A percentile compares a stretch with the other conserved stretches of the same genome.
phyloP scores from a whole-genome alignment of 345 rosid species.

The Angophora floribunda region DNA sequence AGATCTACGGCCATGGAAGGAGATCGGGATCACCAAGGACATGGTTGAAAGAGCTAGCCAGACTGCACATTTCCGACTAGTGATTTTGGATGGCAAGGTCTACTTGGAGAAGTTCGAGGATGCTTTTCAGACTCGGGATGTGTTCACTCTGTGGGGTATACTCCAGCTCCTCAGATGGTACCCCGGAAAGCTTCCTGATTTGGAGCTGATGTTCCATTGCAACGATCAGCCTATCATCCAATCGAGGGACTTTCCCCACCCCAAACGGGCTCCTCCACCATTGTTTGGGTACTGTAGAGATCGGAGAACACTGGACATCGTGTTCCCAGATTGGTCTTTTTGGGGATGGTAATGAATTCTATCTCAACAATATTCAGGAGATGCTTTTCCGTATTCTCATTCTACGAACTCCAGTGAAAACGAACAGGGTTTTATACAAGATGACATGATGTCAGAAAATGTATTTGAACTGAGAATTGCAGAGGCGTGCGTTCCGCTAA shows the following conservation, averaged over 20 bases:
- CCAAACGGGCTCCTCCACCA: conserved; percentile 36
- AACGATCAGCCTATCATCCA: conserved; percentile 38
- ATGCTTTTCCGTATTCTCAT: not conserved
- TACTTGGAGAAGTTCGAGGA: conserved; percentile 43
- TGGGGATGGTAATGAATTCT: conserved; percentile 68
- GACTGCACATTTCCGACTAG: conserved; percentile 48
- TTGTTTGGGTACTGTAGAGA: conserved; percentile 52
- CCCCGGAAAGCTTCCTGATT: conserved; percentile 58
- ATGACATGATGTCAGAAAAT: not conserved
- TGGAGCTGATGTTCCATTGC: conserved; percentile 70
- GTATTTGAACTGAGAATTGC: not conserved
- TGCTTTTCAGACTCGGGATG: conserved; percentile 39
- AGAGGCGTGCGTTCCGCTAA: not conserved
- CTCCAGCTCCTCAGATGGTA: conserved; percentile 63
- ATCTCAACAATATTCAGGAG: conserved; percentile 21
- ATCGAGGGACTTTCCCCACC: conserved; percentile 18
- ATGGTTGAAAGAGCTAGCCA: conserved; percentile 34
- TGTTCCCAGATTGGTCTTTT: conserved; percentile 86
- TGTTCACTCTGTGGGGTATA: conserved; percentile 60
- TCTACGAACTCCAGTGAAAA: conserved; percentile 10
- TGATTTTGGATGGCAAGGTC: conserved; percentile 46
- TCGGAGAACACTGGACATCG: conserved; percentile 38
- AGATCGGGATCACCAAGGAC: conserved; percentile 44
- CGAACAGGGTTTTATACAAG: not conserved
- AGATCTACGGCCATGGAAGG: conserved; percentile 63